Evolutionary conservation across 192 early-diverging fungal species (phyloP).

Genomic region (Glomus cerebriforme): DNA sequence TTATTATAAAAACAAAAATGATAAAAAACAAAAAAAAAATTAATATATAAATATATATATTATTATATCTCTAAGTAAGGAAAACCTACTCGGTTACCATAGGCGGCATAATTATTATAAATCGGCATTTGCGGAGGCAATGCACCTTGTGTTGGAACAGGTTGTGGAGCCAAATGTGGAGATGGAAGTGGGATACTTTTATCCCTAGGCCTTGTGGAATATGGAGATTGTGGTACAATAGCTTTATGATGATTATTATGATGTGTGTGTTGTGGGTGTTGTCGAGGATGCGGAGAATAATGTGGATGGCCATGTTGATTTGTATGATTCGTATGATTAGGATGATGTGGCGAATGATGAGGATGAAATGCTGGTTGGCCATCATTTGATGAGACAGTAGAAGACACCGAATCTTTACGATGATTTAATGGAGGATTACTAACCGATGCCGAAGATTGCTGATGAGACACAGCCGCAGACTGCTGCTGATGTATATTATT

Average conservation of each 20-base stretch:
- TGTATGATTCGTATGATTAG: conserved; percentile 10
- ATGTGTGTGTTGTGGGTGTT: conserved; percentile 13
- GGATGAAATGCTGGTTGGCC: conserved; percentile 21
- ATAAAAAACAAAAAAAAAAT: too few relatives aligned
- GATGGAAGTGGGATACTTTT: not conserved
- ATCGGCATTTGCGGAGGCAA: not conserved
- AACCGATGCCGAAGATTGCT: conserved; percentile 6
- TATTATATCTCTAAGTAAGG: too few relatives aligned
- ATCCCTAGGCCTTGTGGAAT: not conserved
- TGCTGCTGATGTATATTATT: conserved; percentile 7
- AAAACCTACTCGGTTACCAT: not conserved
- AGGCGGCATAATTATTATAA: not conserved
- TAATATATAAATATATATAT: too few relatives aligned
- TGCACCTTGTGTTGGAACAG: not conserved
- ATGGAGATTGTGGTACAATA: not conserved
- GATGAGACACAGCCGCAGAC: not conserved
- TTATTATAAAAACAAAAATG: too few relatives aligned
- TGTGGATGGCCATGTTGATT: conserved; percentile 23
- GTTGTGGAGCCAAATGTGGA: not conserved
- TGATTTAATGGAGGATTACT: not conserved
- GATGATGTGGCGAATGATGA: conserved; percentile 21
- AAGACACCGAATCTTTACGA: conserved; percentile 32
- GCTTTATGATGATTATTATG: conserved; percentile 4
- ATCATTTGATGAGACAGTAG: conserved; percentile 31
- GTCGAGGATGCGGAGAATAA: not conserved